These are phyloP conservation scores for Neofusicoccum laricinum DNA, from an alignment of 2,329 filamentous ascomycete genomes.

Conservation along the genomic window DNA sequence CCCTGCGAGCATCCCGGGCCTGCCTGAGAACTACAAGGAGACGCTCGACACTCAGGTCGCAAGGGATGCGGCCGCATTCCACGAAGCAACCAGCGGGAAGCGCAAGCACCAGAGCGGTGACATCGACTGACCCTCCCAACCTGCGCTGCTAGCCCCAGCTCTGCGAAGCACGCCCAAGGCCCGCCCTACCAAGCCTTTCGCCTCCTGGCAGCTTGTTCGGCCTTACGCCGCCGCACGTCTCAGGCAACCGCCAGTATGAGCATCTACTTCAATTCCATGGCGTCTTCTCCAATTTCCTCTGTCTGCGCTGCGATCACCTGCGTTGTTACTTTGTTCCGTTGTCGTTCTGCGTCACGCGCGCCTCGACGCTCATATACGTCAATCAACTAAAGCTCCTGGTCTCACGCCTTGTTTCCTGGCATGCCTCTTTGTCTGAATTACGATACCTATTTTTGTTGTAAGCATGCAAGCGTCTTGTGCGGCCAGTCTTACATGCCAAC, in stretches of 20 bases:
- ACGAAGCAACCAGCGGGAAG: background rate
- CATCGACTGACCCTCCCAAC: background rate
- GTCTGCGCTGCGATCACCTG: background rate
- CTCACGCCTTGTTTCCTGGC: background rate
- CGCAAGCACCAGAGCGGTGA: constrained; percentile 2
- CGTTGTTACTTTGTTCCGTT: background rate
- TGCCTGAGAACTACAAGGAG: constrained; percentile 14
- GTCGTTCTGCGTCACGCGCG: background rate
- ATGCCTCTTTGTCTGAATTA: background rate
- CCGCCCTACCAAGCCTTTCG: background rate
- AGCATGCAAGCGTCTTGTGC: background rate
- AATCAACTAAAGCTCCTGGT: background rate
- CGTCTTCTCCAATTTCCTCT: background rate
- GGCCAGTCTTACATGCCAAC: no score
- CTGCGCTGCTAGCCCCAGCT: no score
- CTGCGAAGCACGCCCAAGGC: background rate
- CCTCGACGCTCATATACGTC: background rate
- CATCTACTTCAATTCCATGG: background rate
- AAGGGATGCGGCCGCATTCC: constrained; percentile 6
- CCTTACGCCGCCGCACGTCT: background rate
- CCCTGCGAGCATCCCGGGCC: constrained; percentile 1
- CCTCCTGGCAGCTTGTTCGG: background rate
- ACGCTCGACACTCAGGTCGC: constrained; percentile 11
- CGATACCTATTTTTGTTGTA: background rate
- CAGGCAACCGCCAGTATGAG: background rate